phyloP scores from a whole-genome alignment of 345 rosid genomes.

The Lepidium sativum region DNA sequence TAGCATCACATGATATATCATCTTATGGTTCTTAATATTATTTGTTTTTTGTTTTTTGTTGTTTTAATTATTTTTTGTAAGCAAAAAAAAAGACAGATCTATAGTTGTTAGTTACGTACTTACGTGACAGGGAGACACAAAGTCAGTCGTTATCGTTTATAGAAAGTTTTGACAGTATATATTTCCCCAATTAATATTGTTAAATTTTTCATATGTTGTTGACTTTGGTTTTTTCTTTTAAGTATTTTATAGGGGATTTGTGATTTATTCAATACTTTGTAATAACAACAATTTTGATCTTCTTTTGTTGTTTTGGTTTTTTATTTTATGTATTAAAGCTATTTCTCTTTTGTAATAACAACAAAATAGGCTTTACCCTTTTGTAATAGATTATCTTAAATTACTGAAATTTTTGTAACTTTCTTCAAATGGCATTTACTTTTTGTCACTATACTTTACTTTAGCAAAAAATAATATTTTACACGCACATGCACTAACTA shows the following conservation, averaged over 20 bases:
- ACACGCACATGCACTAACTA: too few species aligned
- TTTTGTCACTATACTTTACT: not conserved
- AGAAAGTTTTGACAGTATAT: constrained; percentile 18
- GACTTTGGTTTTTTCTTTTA: not conserved
- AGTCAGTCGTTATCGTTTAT: constrained; percentile 15
- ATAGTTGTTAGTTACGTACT: constrained; percentile 14
- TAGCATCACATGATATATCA: constrained; percentile 28
- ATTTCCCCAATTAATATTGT: not conserved
- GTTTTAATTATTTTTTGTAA: not conserved
- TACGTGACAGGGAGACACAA: constrained; percentile 16
- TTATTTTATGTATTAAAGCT: not conserved
- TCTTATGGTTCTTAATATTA: constrained; percentile 15
- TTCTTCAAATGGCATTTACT: not conserved
- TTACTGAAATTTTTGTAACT: not conserved
- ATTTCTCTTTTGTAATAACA: not conserved
- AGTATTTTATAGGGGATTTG: constrained; percentile 1
- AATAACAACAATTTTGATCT: constrained; percentile 23
- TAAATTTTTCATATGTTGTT: constrained; percentile 15
- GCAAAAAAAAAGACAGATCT: not conserved
- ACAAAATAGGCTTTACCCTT: not conserved
- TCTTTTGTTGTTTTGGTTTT: not conserved
- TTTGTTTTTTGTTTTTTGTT: not conserved
- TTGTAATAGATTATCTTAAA: not conserved
- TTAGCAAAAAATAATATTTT: too few species aligned
- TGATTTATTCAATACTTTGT: constrained; percentile 9